These are phyloP conservation scores for Coriaria nepalensis DNA, from an alignment of 306 rosid genomes.

Conservation along the genomic window DNA sequence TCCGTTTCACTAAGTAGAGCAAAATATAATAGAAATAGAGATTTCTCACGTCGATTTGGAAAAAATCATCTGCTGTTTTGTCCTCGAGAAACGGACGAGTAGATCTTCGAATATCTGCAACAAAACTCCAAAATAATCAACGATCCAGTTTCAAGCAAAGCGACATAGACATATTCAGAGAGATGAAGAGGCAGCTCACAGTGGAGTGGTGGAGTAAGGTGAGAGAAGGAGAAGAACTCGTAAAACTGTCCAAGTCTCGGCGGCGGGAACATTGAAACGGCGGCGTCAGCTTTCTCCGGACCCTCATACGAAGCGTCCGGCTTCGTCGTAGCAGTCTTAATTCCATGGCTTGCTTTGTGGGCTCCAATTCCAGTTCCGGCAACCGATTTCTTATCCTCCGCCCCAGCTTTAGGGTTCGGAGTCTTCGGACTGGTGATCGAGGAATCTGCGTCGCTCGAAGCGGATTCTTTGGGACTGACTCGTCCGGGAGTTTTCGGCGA, in stretches of 20 bases:
- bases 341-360: conserved; percentile 1
- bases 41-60: conserved; percentile 79
- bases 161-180: too few species aligned
- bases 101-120: conserved; percentile 78
- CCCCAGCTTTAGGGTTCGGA: conserved; percentile 4
- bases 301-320: conserved; percentile 14
- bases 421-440: conserved; percentile 8
- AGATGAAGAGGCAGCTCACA: conserved; percentile 31
- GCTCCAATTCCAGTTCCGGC: conserved; percentile 11
- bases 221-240: conserved; percentile 77
- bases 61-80: conserved; percentile 73
- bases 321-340: conserved; percentile 5
- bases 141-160: conserved; percentile 2
- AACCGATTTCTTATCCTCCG: conserved; percentile 19
- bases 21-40: neutral
- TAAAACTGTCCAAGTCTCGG: conserved; percentile 82
- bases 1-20: too few species aligned
- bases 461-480: conserved; percentile 25
- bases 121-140: conserved; percentile 11
- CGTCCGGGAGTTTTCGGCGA: conserved; percentile 26
- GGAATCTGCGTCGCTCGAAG: conserved; percentile 7
- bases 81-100: conserved; percentile 81
- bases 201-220: conserved; percentile 76
- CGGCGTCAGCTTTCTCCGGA: conserved; percentile 27
- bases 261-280: conserved; percentile 69